Base-by-base conservation (phyloP, 306 rosid species). In the Vicia sativa region DNA sequence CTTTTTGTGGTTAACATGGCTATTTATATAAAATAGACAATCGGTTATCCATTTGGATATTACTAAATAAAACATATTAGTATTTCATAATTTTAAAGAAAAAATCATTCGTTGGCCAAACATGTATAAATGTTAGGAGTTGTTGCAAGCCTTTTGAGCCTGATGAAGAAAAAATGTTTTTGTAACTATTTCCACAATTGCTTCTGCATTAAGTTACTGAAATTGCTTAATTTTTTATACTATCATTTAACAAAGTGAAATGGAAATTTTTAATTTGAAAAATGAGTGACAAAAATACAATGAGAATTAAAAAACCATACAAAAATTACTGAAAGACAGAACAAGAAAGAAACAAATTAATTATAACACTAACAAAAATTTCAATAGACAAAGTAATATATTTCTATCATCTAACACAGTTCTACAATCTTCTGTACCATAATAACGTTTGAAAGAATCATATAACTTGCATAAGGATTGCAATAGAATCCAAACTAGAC, bases 361-460 rank as follows among this genome's bases (percentile, higher is more conserved):
- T 54, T 11, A 25, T 54, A 65, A 12, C 16, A 68, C 28, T 5
- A 37, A 18, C 6, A 44, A 25, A n/a, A 4, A 21, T 10, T 34
- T 31, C 38, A 65, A 65, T 21, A 45, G 39, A 71, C 29, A 52
- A 65, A 61, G 45, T 43, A 74, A 67, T 62, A 67, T 59, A 70
- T 56, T 66, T 62, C 38, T 68, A 44, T 71, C 52, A 49, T 61
- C 48, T 52, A 68, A 74, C 35, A 41, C 53, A 62, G 38, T 55
- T 70, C 78, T 73, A 77, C 77, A 70, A 45, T 62, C 74, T 54
- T 67, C 69, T 70, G 50, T 66, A 72, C 68, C 58, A 52, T 52
- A 59, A 42, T 44, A 68, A 14, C 55, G 25, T 52, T 10, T 67
- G 29, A 74, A 77, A 77, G 74, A 83, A 77, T 80, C 65, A 62